Evolutionary conservation across 305 asterid genomes (phyloP).

Genomic region (Solanum hybrid): DNA sequence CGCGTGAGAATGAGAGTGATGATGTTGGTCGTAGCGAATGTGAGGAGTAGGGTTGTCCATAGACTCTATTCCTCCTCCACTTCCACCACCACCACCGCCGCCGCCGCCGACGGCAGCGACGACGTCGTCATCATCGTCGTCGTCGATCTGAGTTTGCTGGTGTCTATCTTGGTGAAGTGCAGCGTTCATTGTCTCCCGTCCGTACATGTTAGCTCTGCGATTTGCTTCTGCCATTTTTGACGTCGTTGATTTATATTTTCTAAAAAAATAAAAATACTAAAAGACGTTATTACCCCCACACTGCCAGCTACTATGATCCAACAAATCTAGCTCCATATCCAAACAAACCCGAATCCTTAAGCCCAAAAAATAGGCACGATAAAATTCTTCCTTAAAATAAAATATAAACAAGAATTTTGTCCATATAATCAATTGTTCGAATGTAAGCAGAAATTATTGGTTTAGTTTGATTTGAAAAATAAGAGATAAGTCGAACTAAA

Average conservation of each 20-base stretch:
- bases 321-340: background rate
- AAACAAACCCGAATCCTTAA: background rate
- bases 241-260: background rate
- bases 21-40: constrained; percentile 8
- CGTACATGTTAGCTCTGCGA: constrained; percentile 6
- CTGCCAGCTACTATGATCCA: background rate
- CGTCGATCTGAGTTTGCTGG: constrained; percentile 7
- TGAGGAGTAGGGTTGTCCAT: constrained; percentile 1
- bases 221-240: background rate
- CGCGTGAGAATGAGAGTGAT: constrained; percentile 15
- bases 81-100: background rate
- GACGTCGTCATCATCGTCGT: constrained; percentile 8
- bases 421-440: background rate
- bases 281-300: background rate
- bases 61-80: constrained; percentile 1
- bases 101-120: background rate
- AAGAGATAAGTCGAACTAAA: too few species aligned
- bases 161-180: constrained; percentile 3
- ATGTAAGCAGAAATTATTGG: background rate
- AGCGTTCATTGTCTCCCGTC: constrained; percentile 3
- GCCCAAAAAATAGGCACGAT: background rate
- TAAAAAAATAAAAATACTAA: background rate
- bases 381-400: background rate
- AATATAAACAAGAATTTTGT: background rate
- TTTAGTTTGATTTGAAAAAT: background rate